phyloP scores from a whole-genome alignment of 805 yeast genomes.

The Citeromyces matritensis region DNA sequence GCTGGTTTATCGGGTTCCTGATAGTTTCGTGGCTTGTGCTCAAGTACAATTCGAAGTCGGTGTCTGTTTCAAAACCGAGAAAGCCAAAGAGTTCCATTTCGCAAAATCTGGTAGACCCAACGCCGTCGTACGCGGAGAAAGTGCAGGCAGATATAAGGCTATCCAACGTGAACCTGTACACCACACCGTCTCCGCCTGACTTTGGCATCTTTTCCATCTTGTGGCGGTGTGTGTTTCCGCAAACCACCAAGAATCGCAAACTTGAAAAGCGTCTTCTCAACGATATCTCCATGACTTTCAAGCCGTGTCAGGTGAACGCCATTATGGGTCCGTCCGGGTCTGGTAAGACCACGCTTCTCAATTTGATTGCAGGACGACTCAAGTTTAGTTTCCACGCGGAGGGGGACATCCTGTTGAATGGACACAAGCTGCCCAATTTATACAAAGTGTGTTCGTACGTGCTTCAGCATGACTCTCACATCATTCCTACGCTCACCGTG shows the following conservation, averaged over 20 bases:
- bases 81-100: conserved; percentile 3
- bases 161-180: neutral
- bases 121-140: too few species aligned
- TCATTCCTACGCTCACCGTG: conserved; percentile 55
- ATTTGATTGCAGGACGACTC: conserved; percentile 38
- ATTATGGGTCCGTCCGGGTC: conserved; percentile 65
- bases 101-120: too few species aligned
- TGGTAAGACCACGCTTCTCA: conserved; percentile 49
- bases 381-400: conserved; percentile 5
- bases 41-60: conserved; percentile 25
- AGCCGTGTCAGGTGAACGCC: conserved; percentile 38
- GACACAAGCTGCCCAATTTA: conserved; percentile 13
- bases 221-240: neutral
- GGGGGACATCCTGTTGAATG: conserved; percentile 26
- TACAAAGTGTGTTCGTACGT: conserved; percentile 45
- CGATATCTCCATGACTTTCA: conserved; percentile 28
- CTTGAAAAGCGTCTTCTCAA: conserved; percentile 9
- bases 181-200: neutral
- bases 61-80: conserved; percentile 21
- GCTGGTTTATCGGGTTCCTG: conserved; percentile 37
- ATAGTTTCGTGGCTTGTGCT: conserved; percentile 25
- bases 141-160: too few species aligned
- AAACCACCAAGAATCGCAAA: neutral
- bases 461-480: conserved; percentile 55
- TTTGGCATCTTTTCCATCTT: conserved; percentile 2